phyloP scores from a whole-genome alignment of 441 rosid genomes.

The Gossypium lobatum region DNA sequence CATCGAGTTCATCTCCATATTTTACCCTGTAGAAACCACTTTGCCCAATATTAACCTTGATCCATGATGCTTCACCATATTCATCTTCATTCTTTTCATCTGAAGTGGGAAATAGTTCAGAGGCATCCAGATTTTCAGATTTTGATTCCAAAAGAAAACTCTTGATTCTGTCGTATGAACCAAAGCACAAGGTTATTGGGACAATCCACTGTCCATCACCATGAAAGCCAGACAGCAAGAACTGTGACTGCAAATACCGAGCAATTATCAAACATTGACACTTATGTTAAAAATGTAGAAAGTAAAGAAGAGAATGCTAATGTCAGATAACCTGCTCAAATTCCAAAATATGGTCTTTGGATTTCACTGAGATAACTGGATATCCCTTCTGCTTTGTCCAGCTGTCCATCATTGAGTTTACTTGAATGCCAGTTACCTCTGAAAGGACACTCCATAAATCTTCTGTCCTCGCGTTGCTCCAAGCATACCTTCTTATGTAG shows the following conservation, averaged over 20 bases:
- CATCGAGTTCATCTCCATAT: slow-evolving; percentile 68
- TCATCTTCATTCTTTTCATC: slow-evolving; percentile 14
- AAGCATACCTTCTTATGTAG: slow-evolving; percentile 68
- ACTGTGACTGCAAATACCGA: slow-evolving; percentile 54
- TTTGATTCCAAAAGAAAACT: slow-evolving; percentile 65
- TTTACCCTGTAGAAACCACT: slow-evolving; percentile 90
- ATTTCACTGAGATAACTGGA: slow-evolving; percentile 74
- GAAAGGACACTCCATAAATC: slow-evolving; percentile 88
- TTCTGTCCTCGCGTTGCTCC: slow-evolving; percentile 83
- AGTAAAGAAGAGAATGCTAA: not conserved
- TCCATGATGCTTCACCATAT: slow-evolving; percentile 36
- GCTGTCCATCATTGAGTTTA: slow-evolving; percentile 76
- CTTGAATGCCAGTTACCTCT: slow-evolving; percentile 78
- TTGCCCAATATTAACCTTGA: slow-evolving; percentile 75
- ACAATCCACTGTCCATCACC: slow-evolving; percentile 96
- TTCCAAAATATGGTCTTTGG: slow-evolving; percentile 61
- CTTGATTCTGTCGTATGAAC: slow-evolving; percentile 61
- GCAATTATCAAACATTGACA: not conserved
- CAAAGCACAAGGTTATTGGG: slow-evolving; percentile 73
- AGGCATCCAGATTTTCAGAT: slow-evolving; percentile 41
- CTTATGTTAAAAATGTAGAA: not conserved
- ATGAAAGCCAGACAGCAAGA: slow-evolving; percentile 64
- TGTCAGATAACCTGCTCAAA: slow-evolving; percentile 63
- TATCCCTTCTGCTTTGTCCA: slow-evolving; percentile 93
- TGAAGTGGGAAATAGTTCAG: not conserved